Evolutionary conservation across 2,329 filamentous ascomycete genomes (phyloP), one percentile per base, ranked within the genome.

Genomic region (Beauveria rudraprayagi): DNA sequence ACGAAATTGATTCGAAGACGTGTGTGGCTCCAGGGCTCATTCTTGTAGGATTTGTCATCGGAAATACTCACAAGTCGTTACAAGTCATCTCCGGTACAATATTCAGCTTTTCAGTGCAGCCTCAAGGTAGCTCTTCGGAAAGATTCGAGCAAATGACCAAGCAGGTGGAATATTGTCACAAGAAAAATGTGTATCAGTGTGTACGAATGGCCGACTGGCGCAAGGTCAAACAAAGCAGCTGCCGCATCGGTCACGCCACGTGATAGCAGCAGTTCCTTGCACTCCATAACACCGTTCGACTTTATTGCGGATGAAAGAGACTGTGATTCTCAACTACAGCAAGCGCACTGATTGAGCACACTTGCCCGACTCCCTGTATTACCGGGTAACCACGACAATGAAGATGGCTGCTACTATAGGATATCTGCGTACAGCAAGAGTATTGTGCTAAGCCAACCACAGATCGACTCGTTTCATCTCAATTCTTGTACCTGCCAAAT

Each of bases 401-500:
- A 28, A 28, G 26, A 28, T 28, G 26, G 26, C 26, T 28, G 26
- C 26, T 79, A 77, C 68, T 81, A 80, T 66, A 73, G 74, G 5
- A 73, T 80, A 40, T 71, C 73, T 1, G 75, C 78, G 1, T 80
- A 71, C 61, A 71, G 68, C 0, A 67, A 70, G 26, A 74, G 76
- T 40, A 67, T 75, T 22, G 67, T 73, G 0, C 74, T 78, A 1
- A 78, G 74, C 0, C 66, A 71, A 2, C 67, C 65, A 1, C 70
- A 76, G 56, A 75, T 77, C 56, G 43, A 66, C 11, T 66, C 68
- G 0, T 80, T 79, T 61, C 70, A 78, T 1, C 69, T 76, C 5
- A 73, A 78, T 24, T 77, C 75, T 0, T 80, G 79, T 51, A 76
- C 76, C 4, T 82, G 79, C 41, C 76, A 79, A 2, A 74, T 75